Percentiles rank a stretch among this genome's conserved stretches.
These are phyloP conservation scores for Nakaseomyces nivariensis DNA, from an alignment of 1,139 yeast species.

Conservation along the genomic window DNA sequence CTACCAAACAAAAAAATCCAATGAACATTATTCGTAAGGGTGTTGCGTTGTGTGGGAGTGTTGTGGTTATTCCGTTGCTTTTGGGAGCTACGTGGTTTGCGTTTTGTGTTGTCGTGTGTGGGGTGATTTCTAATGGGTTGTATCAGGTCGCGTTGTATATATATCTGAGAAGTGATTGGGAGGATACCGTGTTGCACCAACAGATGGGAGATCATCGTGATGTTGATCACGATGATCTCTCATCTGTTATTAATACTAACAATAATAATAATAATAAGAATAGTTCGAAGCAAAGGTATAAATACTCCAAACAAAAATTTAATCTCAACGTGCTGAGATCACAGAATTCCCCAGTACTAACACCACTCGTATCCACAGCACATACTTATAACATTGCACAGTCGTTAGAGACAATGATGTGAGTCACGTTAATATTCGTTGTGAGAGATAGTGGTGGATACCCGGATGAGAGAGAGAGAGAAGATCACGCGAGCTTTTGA, in stretches of 20 bases:
- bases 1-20: no score
- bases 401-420: neutral
- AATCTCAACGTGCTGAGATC: neutral
- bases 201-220: no score
- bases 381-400: neutral
- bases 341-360: neutral
- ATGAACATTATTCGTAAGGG: neutral
- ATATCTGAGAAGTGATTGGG: neutral
- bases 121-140: neutral
- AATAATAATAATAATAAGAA: no score
- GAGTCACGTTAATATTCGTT: neutral
- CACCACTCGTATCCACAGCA: neutral
- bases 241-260: no score
- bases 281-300: neutral
- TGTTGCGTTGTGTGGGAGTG: neutral
- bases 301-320: neutral
- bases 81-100: conserved; percentile 2
- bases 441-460: no score
- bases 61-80: neutral
- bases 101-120: neutral
- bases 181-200: no score
- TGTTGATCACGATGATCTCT: no score
- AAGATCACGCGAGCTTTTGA: no score
- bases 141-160: neutral
- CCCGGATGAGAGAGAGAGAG: no score